Conservation (phyloP, 2,329 filamentous ascomycete genomes). For the Myriosclerotinia scirpicola region DNA sequence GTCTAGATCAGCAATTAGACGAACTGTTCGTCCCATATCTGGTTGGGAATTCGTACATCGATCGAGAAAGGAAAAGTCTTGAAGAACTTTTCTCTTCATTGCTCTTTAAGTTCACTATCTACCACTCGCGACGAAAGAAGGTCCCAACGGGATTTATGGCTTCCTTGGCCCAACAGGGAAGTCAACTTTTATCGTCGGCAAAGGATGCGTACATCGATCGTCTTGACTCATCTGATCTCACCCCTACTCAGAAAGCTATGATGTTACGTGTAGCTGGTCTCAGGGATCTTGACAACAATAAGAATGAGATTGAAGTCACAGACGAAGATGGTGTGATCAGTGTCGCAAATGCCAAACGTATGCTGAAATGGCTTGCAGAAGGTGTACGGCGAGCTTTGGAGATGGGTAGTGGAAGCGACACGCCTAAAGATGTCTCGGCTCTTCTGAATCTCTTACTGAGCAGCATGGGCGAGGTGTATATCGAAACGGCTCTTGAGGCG, state of each 20-base stretch:
- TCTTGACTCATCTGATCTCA: conserved; percentile 84
- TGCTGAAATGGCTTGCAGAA: conserved; percentile 97
- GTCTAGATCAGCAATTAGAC: conserved; percentile 70
- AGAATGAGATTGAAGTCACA: conserved; percentile 84
- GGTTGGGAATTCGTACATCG: conserved; percentile 68
- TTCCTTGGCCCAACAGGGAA: conserved; percentile 84
- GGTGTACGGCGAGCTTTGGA: conserved; percentile 89
- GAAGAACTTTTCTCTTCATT: conserved; percentile 87
- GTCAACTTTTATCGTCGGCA: conserved; percentile 81
- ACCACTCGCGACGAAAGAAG: conserved; percentile 85
- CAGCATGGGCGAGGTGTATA: conserved; percentile 82
- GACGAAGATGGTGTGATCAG: conserved; percentile 86
- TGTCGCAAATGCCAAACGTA: conserved; percentile 87
- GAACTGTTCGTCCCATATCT: conserved; percentile 74
- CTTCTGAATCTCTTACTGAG: conserved; percentile 80
- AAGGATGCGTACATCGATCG: conserved; percentile 89
- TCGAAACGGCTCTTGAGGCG: conserved; percentile 67
- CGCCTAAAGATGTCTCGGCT: conserved; percentile 87
- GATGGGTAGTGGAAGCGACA: conserved; percentile 82
- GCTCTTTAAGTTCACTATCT: conserved; percentile 95
- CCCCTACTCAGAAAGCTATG: conserved; percentile 83
- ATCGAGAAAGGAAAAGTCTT: conserved; percentile 65
- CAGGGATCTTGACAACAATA: conserved; percentile 69
- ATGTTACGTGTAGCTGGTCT: conserved; percentile 86
- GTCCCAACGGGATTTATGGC: conserved; percentile 89